Base-by-base conservation (phyloP, 139 green algal species). In the Diplosphaera chodatii region DNA sequence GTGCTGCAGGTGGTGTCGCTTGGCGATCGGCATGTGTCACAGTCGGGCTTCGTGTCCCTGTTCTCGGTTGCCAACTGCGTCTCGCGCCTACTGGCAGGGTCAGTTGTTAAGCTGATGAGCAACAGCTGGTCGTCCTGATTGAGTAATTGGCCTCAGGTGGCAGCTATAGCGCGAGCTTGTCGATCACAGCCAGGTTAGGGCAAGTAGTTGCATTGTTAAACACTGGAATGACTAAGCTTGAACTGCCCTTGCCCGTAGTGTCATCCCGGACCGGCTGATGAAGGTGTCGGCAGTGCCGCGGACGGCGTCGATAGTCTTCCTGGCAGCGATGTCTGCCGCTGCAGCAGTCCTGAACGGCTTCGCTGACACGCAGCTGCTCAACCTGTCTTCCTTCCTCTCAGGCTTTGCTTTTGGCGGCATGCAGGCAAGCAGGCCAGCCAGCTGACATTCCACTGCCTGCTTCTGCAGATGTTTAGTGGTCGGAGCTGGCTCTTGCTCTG, bases 41-140 rank as follows among this genome's bases (percentile, higher is more conserved):
- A 37, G 18, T 32, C 64, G 18, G 71, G 69, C 18, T 76, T 94
- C 68, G 85, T 96, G 6, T 88, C 82, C 0, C 78, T 96, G 4
- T 92, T 95, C 76, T 87, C 77, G 16, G 86, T 96, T 16, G 80
- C 82, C 62, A 96, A 90, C 67, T 91, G 85, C 37, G 4, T 76
- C 22, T 64, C 63, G 3, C 37, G 71, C 20, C 63, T 76, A 8
- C n/a, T n/a, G 32, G 28, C 25, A n/a, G 68, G 68, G 68, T 73
- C 27, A n/a, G 40, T 13, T 27, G 55, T 18, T 64, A n/a, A n/a
- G n/a, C n/a, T n/a, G n/a, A n/a, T n/a, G n/a, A n/a, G n/a, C n/a
- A n/a, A n/a, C n/a, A n/a, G n/a, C n/a, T n/a, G n/a, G n/a, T n/a
- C n/a, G n/a, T n/a, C n/a, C n/a, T n/a, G n/a, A n/a, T n/a, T n/a